Evolutionary conservation across 1,139 yeast species (phyloP).

Genomic region (Candida sp.): DNA sequence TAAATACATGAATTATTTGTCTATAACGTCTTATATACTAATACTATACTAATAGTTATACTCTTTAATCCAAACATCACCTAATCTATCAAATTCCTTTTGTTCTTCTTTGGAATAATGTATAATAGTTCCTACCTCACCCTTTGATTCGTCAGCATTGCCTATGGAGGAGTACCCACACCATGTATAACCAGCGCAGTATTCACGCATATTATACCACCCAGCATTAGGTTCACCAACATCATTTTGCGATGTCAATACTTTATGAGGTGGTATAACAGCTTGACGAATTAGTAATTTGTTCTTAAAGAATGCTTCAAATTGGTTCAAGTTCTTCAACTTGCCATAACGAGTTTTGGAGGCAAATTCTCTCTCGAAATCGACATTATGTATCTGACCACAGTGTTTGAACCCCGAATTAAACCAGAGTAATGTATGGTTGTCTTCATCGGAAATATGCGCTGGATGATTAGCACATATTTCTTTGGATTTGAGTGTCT

Average conservation of each 20-base stretch:
- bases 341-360: constrained; percentile 16
- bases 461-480: constrained; percentile 37
- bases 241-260: constrained; percentile 11
- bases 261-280: constrained; percentile 25
- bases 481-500: constrained; percentile 22
- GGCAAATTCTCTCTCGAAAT: constrained; percentile 19
- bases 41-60: constrained; percentile 5
- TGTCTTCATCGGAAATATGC: constrained; percentile 30
- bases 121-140: constrained; percentile 17
- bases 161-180: constrained; percentile 38
- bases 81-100: constrained; percentile 17
- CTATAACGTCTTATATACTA: no score
- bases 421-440: constrained; percentile 27
- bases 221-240: constrained; percentile 26
- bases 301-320: constrained; percentile 21
- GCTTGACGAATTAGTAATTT: constrained; percentile 23
- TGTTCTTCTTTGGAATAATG: constrained; percentile 19
- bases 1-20: no score
- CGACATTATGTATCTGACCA: constrained; percentile 17
- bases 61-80: constrained; percentile 24
- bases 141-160: constrained; percentile 10
- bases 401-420: constrained; percentile 30
- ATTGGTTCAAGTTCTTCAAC: constrained; percentile 17
- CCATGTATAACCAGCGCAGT: constrained; percentile 36
- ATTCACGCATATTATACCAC: constrained; percentile 26